Base-by-base conservation (phyloP, 106 monocot species). In the Dioscorea zingiberensis region DNA sequence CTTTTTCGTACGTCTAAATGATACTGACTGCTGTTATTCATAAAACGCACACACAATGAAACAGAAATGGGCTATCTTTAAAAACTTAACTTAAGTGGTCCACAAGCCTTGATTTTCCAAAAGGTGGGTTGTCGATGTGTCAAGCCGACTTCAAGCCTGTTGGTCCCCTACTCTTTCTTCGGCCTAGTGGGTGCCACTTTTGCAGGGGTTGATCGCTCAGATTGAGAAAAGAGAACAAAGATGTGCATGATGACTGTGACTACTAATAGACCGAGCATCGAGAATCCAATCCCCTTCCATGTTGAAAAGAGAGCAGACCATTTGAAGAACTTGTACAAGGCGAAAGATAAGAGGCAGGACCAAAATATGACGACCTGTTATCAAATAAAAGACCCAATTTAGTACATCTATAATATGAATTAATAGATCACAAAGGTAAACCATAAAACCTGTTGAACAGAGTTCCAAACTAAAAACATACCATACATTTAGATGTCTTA, bases 301-400 rank as follows among this genome's bases (percentile, higher is more conserved):
- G 91, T 92, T 2, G 91, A 83, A 32, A 92, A 66, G 51, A 97
- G 63, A 0, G 80, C 64, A 27, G 95, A 67, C 92, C 85, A 81
- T 47, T 70, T 79, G 77, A 97, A 85, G 80, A 97, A 84, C 72
- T 77, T 81, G 65, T 59, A 79, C 29, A 73, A 47, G 23, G 69
- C 79, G 46, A 69, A 76, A 13, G 83, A 71, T 23, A 95, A 73
- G n/a, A 92, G 67, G 54, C 28, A 68, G 2, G 77, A 79, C 95
- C 95, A 97, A 56, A 70, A 82, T 27, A 66, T 27, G n/a, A 92
- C 88, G 26, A 97, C 95, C 95, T 97, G 81, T 61, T 22, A 11
- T 23, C 22, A 7, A 72, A 10, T 48, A 27, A 27, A n/a, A 19
- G n/a, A n/a, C 57, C 0, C 27, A 19, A 27, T 23, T 38, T 38